Base-by-base conservation (phyloP, 2,329 filamentous ascomycete species). In the Apiospora koreana region DNA sequence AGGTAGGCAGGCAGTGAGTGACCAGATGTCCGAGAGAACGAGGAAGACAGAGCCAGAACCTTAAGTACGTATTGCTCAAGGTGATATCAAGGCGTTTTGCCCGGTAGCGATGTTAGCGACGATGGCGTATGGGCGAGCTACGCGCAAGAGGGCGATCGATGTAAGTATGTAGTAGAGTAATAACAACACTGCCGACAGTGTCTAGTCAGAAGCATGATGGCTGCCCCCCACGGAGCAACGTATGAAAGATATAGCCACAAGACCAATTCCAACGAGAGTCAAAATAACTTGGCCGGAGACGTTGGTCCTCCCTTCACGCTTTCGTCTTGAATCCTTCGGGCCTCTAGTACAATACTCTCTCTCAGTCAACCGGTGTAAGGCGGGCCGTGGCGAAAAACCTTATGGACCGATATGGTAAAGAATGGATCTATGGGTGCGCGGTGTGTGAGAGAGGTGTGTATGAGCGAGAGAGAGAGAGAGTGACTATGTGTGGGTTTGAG, bases 161-260 rank as follows among this genome's bases (percentile, higher is more conserved):
- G 28, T 12, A 38, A n/a, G 31, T 21, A 54, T 28, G 28, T 31
- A 54, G 50, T 16, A 21, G 16, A 62, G 31, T 62, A 62, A 62
- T 62, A 38, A 62, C 28, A 62, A 38, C 54, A 14, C 54, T 21
- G 54, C 3, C 31, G 18, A n/a, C 21, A 38, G 18, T 62, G 54
- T 58, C 54, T 38, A 38, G 54, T 62, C 54, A 62, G 54, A 62
- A 62, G 54, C 54, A 62, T 62, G 54, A 38, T 62, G 54, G 31
- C 54, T 62, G 54, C 54, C 54, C 50, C 54, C 31, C 31, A n/a
- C 31, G 54, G 54, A 62, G 54, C 54, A 62, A 54, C 14, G 18
- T 31, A 9, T n/a, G 25, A 31, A 31, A 48, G 45, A 23, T 28
- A n/a, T 58, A 62, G 18, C 54, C 54, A 62, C 54, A 38, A 62